phyloP scores from a whole-genome alignment of 2,329 filamentous ascomycete species.

The Pezicula rhizophila region DNA sequence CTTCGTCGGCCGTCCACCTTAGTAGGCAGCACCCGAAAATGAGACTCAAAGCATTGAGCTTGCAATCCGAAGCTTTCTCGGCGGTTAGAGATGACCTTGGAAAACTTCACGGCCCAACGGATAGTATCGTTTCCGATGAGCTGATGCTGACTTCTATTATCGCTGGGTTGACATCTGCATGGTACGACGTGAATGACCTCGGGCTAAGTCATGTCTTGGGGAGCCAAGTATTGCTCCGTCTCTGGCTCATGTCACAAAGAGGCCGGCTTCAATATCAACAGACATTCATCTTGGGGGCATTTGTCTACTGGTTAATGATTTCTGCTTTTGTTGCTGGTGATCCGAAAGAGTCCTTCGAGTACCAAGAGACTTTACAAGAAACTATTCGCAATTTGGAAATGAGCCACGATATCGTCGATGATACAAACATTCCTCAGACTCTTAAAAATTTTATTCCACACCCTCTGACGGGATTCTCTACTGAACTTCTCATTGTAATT shows the following conservation, averaged over 20 bases:
- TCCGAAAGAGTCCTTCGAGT: slow-evolving; percentile 2
- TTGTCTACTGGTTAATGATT: slow-evolving; percentile 8
- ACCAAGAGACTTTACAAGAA: slow-evolving; percentile 3
- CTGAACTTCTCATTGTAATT: slow-evolving; percentile 1
- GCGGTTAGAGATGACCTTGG: slow-evolving; percentile 4
- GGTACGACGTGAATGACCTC: slow-evolving; percentile 9
- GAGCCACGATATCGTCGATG: neutral
- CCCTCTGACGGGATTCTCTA: slow-evolving; percentile 6
- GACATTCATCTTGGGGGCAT: slow-evolving; percentile 7
- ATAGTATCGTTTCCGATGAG: slow-evolving; percentile 4
- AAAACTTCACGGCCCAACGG: slow-evolving; percentile 1
- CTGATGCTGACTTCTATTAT: slow-evolving; percentile 8
- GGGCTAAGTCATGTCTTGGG: slow-evolving; percentile 6
- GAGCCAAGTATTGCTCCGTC: slow-evolving; percentile 4
- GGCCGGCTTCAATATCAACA: slow-evolving; percentile 5
- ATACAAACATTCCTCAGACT: neutral
- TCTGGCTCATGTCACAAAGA: slow-evolving; percentile 3
- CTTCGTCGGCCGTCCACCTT: slow-evolving; percentile 7
- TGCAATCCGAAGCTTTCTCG: slow-evolving; percentile 9
- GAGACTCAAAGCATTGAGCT: slow-evolving; percentile 5
- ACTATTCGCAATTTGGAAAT: slow-evolving; percentile 1
- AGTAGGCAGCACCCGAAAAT: slow-evolving; percentile 5
- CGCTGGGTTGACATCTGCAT: slow-evolving; percentile 7
- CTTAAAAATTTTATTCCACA: slow-evolving; percentile 1
- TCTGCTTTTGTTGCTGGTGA: slow-evolving; percentile 6